Conservation (phyloP, 306 rosid species). For the Rosa persica region DNA sequence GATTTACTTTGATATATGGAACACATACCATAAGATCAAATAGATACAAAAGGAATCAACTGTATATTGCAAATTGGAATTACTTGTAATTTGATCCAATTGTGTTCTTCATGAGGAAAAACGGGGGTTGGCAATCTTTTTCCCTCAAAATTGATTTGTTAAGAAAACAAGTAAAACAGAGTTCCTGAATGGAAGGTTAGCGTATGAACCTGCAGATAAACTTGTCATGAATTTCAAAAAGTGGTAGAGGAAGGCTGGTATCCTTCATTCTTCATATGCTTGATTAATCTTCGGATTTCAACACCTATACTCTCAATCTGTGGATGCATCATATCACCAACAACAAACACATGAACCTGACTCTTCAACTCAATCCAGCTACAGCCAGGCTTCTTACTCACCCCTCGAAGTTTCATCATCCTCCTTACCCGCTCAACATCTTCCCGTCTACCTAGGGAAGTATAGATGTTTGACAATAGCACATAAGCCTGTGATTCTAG, state of each 20-base stretch:
- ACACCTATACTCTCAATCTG: conserved; percentile 48
- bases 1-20: neutral
- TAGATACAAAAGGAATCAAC: neutral
- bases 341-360: conserved; percentile 84
- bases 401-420: conserved; percentile 74
- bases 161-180: neutral
- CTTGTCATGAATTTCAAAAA: neutral
- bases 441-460: conserved; percentile 59
- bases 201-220: neutral
- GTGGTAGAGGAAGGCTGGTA: conserved; percentile 33
- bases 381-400: conserved; percentile 82
- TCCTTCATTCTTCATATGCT: conserved; percentile 70
- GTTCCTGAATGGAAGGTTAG: neutral
- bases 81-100: neutral
- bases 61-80: neutral
- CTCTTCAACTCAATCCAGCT: conserved; percentile 86
- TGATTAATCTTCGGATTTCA: conserved; percentile 48
- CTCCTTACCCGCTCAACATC: conserved; percentile 78
- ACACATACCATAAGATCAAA: neutral
- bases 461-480: conserved; percentile 66
- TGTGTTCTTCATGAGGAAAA: neutral
- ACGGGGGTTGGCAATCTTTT: neutral
- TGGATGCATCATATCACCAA: conserved; percentile 80
- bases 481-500: conserved; percentile 76
- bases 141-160: neutral